Conservation (phyloP, 2,329 filamentous ascomycete genomes). For the Leptodontidium sp. region DNA sequence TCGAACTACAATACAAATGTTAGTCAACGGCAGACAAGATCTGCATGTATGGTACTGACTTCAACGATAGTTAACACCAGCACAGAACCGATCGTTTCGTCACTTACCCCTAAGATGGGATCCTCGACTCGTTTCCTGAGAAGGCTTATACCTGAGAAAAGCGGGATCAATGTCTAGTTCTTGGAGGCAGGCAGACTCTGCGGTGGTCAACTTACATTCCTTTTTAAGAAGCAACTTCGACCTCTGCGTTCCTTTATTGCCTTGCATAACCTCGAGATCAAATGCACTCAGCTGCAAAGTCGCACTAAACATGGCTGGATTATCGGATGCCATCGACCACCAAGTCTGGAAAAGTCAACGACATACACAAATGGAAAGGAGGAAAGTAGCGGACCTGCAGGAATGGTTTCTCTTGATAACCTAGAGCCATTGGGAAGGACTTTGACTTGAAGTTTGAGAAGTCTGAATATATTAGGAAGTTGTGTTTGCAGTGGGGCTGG, state of each 20-base stretch:
- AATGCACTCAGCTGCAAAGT: constrained; percentile 27
- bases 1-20: constrained; percentile 16
- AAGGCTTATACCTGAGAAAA: constrained; percentile 15
- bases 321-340: constrained; percentile 22
- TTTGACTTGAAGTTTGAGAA: constrained; percentile 21
- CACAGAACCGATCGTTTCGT: constrained; percentile 21
- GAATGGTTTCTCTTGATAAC: constrained; percentile 11
- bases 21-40: background rate
- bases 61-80: constrained; percentile 24
- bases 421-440: constrained; percentile 18
- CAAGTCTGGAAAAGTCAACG: constrained; percentile 6
- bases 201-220: constrained; percentile 7
- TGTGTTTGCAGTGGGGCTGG: background rate
- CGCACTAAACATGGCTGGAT: constrained; percentile 21
- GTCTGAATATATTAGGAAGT: constrained; percentile 1
- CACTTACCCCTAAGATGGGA: constrained; percentile 14
- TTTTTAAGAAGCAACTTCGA: constrained; percentile 23
- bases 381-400: background rate
- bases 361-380: background rate
- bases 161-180: too few species aligned
- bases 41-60: background rate
- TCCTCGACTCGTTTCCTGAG: constrained; percentile 23
- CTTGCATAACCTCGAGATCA: constrained; percentile 19
- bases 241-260: background rate
- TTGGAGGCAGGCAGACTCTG: too few species aligned